A percentile compares a stretch with the other conserved stretches of the same genome.
These are phyloP conservation scores for Microsporum audouinii DNA, from an alignment of 2,329 filamentous ascomycete species.

Conservation along the genomic window DNA sequence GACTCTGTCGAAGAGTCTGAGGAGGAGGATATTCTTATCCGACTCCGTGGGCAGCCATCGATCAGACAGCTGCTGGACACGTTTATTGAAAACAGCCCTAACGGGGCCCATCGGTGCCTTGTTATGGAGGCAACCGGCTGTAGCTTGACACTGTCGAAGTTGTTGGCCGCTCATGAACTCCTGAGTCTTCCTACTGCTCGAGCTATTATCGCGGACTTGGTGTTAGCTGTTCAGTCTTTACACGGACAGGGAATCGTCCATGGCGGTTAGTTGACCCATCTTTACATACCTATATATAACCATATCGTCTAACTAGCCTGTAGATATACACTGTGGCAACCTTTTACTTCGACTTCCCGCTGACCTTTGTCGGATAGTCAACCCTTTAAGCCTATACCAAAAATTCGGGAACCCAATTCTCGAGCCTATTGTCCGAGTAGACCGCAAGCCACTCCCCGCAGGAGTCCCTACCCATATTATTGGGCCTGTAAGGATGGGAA, in stretches of 20 bases:
- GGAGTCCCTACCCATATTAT: constrained; percentile 13
- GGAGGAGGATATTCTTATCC: constrained; percentile 11
- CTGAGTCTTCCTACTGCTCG: constrained; percentile 11
- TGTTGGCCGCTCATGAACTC: constrained; percentile 9
- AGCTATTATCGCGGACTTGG: constrained; percentile 11
- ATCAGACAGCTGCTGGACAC: constrained; percentile 11
- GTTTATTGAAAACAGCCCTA: constrained; percentile 13
- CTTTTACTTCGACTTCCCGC: constrained; percentile 13
- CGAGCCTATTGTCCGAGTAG: constrained; percentile 12
- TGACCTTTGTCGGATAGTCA: constrained; percentile 9
- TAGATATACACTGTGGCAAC: constrained; percentile 14
- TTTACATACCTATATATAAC: constrained; percentile 1
- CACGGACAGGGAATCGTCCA: constrained; percentile 13
- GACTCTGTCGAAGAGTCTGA: constrained; percentile 9
- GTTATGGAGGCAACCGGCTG: constrained; percentile 12
- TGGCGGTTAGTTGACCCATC: constrained; percentile 11
- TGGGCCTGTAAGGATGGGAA: constrained; percentile 7
- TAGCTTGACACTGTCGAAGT: constrained; percentile 14
- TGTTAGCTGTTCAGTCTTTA: constrained; percentile 12
- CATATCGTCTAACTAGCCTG: constrained; percentile 6
- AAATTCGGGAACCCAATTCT: constrained; percentile 12
- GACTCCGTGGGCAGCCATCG: constrained; percentile 10
- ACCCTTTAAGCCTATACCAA: constrained; percentile 11
- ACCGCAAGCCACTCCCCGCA: constrained; percentile 10
- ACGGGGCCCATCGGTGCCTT: constrained; percentile 13